These are phyloP conservation scores for Pugionium dolabratum DNA, from an alignment of 345 rosid species.

Conservation along the genomic window DNA sequence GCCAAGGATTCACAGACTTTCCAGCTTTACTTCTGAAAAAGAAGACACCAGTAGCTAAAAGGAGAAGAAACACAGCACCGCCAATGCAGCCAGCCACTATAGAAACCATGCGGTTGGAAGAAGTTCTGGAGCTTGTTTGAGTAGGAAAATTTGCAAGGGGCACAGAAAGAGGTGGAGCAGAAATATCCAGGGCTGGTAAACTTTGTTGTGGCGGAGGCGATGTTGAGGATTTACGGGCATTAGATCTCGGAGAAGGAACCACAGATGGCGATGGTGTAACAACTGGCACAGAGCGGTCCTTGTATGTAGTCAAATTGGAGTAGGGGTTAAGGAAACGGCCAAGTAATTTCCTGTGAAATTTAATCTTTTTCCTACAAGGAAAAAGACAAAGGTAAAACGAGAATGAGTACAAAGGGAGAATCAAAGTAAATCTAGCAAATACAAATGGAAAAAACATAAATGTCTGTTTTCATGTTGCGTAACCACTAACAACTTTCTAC, in stretches of 20 bases:
- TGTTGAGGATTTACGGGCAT: background rate
- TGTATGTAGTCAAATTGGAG: background rate
- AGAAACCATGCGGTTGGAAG: conserved; percentile 21
- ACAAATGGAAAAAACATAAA: no score
- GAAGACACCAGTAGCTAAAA: conserved; percentile 46
- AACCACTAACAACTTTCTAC: conserved; percentile 1
- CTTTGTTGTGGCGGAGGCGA: conserved; percentile 17
- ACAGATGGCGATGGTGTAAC: conserved; percentile 20
- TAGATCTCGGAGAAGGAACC: conserved; percentile 8
- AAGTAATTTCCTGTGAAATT: conserved; percentile 37
- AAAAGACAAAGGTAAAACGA: background rate
- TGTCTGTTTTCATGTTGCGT: no score
- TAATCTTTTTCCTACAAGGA: conserved; percentile 21
- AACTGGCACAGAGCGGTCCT: background rate
- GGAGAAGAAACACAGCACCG: conserved; percentile 34
- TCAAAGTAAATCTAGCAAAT: no score
- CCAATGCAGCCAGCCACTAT: conserved; percentile 44
- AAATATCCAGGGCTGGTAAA: conserved; percentile 9
- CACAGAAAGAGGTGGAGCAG: conserved; percentile 35
- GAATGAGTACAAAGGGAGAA: no score
- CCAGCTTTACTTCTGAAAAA: conserved; percentile 63
- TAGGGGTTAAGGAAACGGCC: conserved; percentile 24
- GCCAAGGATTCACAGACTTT: conserved; percentile 83
- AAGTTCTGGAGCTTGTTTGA: conserved; percentile 6
- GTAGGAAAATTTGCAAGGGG: background rate